Base-by-base conservation (phyloP, 1,284 basidiomycete species). In the Ceratobasidium sp. region DNA sequence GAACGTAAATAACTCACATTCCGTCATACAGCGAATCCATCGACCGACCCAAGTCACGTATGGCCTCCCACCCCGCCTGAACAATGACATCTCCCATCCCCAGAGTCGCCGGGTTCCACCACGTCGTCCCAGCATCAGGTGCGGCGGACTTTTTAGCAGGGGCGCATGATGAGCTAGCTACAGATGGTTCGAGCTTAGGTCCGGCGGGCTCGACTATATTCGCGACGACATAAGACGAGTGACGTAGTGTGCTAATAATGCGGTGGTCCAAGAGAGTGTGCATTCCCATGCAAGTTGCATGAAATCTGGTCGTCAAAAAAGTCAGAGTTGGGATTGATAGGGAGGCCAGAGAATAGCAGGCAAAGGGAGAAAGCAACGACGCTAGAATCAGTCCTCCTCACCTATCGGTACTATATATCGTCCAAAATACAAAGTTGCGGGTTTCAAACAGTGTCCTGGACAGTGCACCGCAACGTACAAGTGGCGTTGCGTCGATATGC, bases 381-480 rank as follows among this genome's bases (percentile, higher is more conserved):
- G 35, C 6, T 35, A 1, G n/a, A 23, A 18, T 32, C n/a, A n/a
- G n/a, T n/a, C n/a, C n/a, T n/a, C n/a, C 54, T 50, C 38, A 71
- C 67, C 67, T 58, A 30, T 71, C 67, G 1, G 41, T 26, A 32
- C 59, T 71, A 16, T 71, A 71, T 11, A 43, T 59, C 16, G 55
- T 46, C 67, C 67, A 71, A 46, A 71, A 71, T 1, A 59, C 67
- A 46, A 71, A 71, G 44, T 71, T 71, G 1, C 67, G 67, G 18
- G 67, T 52, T 50, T 71, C 67, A 61, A 71, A 71, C 46, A 71
- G 46, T 21, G 55, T 58, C 30, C 49, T 71, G n/a, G 67, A 71
- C 32, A 71, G 59, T 2, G 30, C 32, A 18, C 57, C 57, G 14
- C 46, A 26, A 46, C 55, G 67, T 1, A 71, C 44, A 35, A 71